Percentiles rank a stretch among this genome's conserved stretches.
These are phyloP conservation scores for Acanthamoeba lugdunensis DNA, from an alignment of 208 protist genomes.

Conservation along the genomic window DNA sequence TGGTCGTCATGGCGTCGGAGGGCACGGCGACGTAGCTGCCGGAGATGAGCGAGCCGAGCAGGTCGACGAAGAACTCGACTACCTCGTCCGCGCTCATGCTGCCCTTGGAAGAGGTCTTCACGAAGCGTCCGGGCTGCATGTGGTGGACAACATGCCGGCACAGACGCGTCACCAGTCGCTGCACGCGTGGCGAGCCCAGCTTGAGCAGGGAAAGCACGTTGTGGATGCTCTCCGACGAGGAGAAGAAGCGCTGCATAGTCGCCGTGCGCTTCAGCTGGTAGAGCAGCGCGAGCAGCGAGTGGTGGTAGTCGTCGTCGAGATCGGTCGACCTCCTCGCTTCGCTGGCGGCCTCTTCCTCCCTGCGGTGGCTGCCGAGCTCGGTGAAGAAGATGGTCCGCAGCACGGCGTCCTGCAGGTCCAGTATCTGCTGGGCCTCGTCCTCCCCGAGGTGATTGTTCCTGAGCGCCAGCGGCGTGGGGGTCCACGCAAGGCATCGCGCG, in stretches of 20 bases:
- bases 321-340: neutral
- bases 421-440: neutral
- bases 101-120: neutral
- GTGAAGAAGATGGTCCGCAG: slow-evolving; percentile 11
- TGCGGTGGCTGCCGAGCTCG: neutral
- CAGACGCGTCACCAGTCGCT: slow-evolving; percentile 34
- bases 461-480: neutral
- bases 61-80: slow-evolving; percentile 26
- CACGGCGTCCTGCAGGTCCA: slow-evolving; percentile 11
- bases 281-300: slow-evolving; percentile 28
- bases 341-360: neutral
- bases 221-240: slow-evolving; percentile 30
- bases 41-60: slow-evolving; percentile 18
- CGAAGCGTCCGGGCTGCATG: neutral
- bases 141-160: slow-evolving; percentile 48
- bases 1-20: neutral
- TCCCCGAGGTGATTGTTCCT: neutral
- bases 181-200: slow-evolving; percentile 39
- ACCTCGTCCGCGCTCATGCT: slow-evolving; percentile 41
- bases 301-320: slow-evolving; percentile 46
- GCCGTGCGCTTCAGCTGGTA: slow-evolving; percentile 61
- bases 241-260: slow-evolving; percentile 30
- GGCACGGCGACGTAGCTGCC: neutral
- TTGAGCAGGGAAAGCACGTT: slow-evolving; percentile 49
- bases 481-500: slow-evolving; percentile 41